Evolutionary conservation across 1,284 basidiomycete species (phyloP), one percentile per base, ranked within the genome.

Genomic region (Ustilago cynodontis): DNA sequence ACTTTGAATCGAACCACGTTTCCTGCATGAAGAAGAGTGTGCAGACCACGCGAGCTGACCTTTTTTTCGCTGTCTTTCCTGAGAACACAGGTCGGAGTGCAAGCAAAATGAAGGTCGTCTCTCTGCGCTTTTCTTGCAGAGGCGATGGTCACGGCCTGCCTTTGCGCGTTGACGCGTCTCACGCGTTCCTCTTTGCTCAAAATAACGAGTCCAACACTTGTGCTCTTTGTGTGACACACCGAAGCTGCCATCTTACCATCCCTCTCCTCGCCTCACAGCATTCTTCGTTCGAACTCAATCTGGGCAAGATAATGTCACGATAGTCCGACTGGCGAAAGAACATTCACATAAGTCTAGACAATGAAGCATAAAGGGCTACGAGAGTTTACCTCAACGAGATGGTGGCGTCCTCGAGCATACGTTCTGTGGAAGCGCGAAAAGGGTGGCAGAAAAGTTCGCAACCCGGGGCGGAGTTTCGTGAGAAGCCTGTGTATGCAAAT

Each of bases 81-180:
- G n/a, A n/a, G 33, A 29, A 52, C 50, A 52, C 29, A 35, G 22
- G 47, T 49, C 26, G 47, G 47, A 49, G 47, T 49, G 47, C 8
- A 20, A 43, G 37, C 41, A 43, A 14, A 43, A 14, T 43, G 41
- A 18, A 49, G 24, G n/a, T 10, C 26, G 24, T n/a, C 26, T 28
- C 24, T 26, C 13, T 49, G 24, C 47, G 24, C 11, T n/a, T 31
- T 8, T 52, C 16, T n/a, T 4, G 50, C 9, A 31, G 31, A 52
- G 29, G 10, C 50, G 50, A 52, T 52, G 50, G 29, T 52, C 50
- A 52, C 50, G 50, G 24, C 18, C 20, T 52, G 29, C 29, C 10
- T 26, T 52, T 52, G 20, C 50, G 50, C 29, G 29, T 52, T 35
- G 50, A 52, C 50, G 50, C 50, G 50, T 52, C 50, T 18, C 10